Evolutionary conservation across 257 asterid species (phyloP), one percentile per base, ranked within the genome.

Genomic region (Scutellaria minor): DNA sequence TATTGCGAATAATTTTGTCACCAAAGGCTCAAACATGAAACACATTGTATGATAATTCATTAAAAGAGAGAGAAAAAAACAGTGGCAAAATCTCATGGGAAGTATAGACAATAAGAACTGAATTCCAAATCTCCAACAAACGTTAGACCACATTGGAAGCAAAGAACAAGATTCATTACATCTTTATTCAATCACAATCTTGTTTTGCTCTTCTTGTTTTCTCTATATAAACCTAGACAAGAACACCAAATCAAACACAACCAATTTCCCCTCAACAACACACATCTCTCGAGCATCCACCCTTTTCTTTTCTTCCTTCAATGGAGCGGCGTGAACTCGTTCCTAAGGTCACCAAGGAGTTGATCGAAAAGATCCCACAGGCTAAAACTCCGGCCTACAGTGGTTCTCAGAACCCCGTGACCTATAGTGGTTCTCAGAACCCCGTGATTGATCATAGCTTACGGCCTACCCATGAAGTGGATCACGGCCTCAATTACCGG

Each of bases 91-190:
- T 31, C 37, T 31, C 37, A 31, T 31, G 2, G 27, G 2, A 24
- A 24, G 27, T 24, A 18, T 20, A 8, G 48, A 27, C 11, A 65
- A 11, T 0, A 71, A 48, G 40, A 64, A 73, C 64, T 31, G 66
- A 77, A 90, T 88, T 84, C 89, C 82, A 80, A 83, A 82, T 82
- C 81, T 66, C 75, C 59, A 37, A 42, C 6, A 53, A 52, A 79
- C 83, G 71, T 61, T 82, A 84, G 59, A 74, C 85, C 80, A 60
- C 65, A 78, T 48, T 46, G 20, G 77, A 90, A 90, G 96, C 86
- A 90, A 90, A 78, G 95, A 18, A 81, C 82, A 71, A 48, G 85
- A 83, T 90, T 81, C 93, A 76, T 31, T 46, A 45, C 63, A 41
- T 74, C 85, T 84, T 89, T 84, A 84, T 68, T 79, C 89, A 78